These are phyloP conservation scores for Mycena filopes DNA, from an alignment of 768 basidiomycete genomes.

Conservation along the genomic window DNA sequence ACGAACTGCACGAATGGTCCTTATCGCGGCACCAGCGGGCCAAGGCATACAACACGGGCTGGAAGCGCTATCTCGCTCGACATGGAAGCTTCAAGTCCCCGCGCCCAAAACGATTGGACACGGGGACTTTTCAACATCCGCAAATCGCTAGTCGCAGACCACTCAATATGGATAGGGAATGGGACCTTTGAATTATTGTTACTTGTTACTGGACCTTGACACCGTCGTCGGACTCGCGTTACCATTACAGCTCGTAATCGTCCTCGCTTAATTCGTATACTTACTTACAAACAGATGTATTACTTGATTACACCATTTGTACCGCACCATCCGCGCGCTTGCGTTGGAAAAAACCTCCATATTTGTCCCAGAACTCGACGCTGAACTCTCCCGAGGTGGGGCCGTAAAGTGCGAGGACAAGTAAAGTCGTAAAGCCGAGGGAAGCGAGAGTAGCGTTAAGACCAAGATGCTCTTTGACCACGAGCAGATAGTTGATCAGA, in stretches of 20 bases:
- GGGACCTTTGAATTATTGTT: conserved; percentile 3
- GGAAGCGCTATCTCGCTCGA: background rate
- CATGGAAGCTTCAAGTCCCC: conserved; percentile 19
- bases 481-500: conserved; percentile 19
- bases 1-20: conserved; percentile 20
- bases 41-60: conserved; percentile 13
- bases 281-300: background rate
- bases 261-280: background rate
- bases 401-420: conserved; percentile 5
- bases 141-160: conserved; percentile 30
- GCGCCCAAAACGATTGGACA: conserved; percentile 13
- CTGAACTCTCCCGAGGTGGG: background rate
- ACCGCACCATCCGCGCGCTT: background rate
- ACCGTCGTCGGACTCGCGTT: too few relatives aligned
- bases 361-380: background rate
- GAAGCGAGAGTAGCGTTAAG: background rate
- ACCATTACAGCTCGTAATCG: too few relatives aligned
- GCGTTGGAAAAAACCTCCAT: background rate
- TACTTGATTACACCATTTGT: background rate
- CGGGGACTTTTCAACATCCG: conserved; percentile 31
- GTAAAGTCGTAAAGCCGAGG: background rate
- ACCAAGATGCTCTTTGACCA: background rate
- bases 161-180: conserved; percentile 20
- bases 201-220: too few relatives aligned
- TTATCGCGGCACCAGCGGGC: conserved; percentile 12